Evolutionary conservation across 2,329 filamentous ascomycete species (phyloP), one percentile per base, ranked within the genome.

Genomic region (Lasiodiplodia theobromae): DNA sequence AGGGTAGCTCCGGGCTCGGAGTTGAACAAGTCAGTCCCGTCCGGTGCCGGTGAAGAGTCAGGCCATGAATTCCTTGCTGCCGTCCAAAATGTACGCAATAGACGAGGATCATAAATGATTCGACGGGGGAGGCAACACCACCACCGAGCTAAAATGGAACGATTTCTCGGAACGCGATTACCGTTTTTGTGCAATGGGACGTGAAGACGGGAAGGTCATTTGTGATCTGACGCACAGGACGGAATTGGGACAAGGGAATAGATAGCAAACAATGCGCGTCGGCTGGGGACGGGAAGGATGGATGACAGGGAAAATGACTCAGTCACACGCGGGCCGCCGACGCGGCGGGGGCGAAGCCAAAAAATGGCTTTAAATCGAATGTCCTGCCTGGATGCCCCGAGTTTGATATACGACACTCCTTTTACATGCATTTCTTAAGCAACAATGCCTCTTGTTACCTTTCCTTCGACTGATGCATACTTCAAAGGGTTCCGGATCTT

Each of bases 401-500:
- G 10, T 21, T 1, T 47, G n/a, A 11, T 47, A 47, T 38, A 23
- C 37, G 11, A n/a, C 25, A 38, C 25, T 18, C 5, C 16, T 8
- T n/a, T 18, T 21, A 11, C 54, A 3, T 31, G 28, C 28, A 54
- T 8, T 6, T n/a, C 54, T 28, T 10, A 12, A 25, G 18, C 12
- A 28, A 21, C 34, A 21, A 62, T 62, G 57, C 37, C 38, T 25
- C 40, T 49, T 8, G 28, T 38, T 16, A 49, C 38, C 2, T 11
- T 34, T 1, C 40, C 40, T 16, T n/a, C 52, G 12, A 23, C 34
- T 16, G 63, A 37, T 4, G 52, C 47, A 18, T 25, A 63, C 37
- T 79, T 82, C 63, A 73, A 75, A 54, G 77, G 72, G 64, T 84
- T 84, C 72, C 71, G 79, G 34, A 69, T 82, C 12, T 74, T 81